Evolutionary conservation across 257 asterid genomes (phyloP).

Genomic region (Petunia secreta): DNA sequence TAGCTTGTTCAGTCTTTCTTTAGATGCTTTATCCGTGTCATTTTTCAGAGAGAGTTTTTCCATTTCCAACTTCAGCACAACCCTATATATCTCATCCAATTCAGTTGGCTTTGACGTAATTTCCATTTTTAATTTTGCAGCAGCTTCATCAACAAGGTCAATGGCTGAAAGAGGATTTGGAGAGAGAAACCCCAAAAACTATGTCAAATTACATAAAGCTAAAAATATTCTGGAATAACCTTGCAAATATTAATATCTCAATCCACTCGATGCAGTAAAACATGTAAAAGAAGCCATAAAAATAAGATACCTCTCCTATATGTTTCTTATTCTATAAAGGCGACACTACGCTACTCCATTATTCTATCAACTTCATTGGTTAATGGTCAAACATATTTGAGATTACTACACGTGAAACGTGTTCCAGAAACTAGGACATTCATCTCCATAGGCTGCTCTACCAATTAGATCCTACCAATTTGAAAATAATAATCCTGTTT

Average conservation of each 20-base stretch:
- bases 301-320: background rate
- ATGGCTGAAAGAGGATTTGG: slow-evolving; percentile 59
- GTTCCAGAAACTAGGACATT: background rate
- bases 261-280: background rate
- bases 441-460: too few relatives aligned
- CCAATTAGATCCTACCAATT: background rate
- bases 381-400: background rate
- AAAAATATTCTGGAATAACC: background rate
- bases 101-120: slow-evolving; percentile 92
- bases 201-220: background rate
- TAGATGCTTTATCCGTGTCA: slow-evolving; percentile 84
- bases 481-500: background rate
- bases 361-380: background rate
- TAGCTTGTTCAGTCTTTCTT: slow-evolving; percentile 74
- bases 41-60: slow-evolving; percentile 85
- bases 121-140: slow-evolving; percentile 96
- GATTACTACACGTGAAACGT: background rate
- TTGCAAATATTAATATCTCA: background rate
- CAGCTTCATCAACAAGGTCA: slow-evolving; percentile 98
- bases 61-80: slow-evolving; percentile 89
- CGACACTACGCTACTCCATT: background rate
- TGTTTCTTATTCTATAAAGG: background rate
- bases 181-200: background rate
- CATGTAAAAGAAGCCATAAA: background rate
- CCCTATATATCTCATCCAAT: slow-evolving; percentile 80